Percentiles rank a stretch among this genome's conserved stretches.
phyloP scores from a whole-genome alignment of 495 filamentous ascomycete genomes.

The Tetracladium marchalianum region DNA sequence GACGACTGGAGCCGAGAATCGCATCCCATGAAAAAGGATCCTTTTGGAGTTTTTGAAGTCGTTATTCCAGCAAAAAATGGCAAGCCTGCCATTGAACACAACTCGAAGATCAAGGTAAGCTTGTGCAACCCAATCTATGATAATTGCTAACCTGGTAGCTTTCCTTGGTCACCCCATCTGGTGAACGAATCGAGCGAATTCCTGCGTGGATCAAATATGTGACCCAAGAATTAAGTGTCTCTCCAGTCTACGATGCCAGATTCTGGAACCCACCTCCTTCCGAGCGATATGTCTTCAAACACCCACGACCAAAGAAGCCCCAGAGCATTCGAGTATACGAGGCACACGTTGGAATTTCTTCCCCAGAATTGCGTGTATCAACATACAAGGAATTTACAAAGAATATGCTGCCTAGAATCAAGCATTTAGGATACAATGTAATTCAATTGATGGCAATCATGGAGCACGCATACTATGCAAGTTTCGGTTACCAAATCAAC shows the following conservation, averaged over 20 bases:
- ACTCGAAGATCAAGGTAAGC: conserved; percentile 85
- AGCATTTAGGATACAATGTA: conserved; percentile 86
- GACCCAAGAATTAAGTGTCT: conserved; percentile 81
- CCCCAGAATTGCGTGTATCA: conserved; percentile 75
- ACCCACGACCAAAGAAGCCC: conserved; percentile 75
- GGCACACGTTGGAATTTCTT: conserved; percentile 95
- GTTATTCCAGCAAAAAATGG: conserved; percentile 65
- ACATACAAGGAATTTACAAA: conserved; percentile 97
- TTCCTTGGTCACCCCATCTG: conserved; percentile 68
- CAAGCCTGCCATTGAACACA: conserved; percentile 73
- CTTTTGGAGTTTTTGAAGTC: conserved; percentile 84
- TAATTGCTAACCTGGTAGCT: conserved; percentile 45
- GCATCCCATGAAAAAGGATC: conserved; percentile 75
- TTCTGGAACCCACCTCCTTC: conserved; percentile 89
- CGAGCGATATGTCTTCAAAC: conserved; percentile 72
- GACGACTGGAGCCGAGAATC: conserved; percentile 81
- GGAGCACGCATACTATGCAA: conserved; percentile 99
- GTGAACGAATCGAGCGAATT: conserved; percentile 75
- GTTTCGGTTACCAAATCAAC: conserved; percentile 97
- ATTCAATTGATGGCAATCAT: conserved; percentile 99
- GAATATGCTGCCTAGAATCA: conserved; percentile 84
- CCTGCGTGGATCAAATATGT: conserved; percentile 97
- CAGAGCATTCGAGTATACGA: conserved; percentile 86
- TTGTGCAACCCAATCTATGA: conserved; percentile 2
- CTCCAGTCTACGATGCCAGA: conserved; percentile 83